Evolutionary conservation across 179 eudicot genomes (phyloP).

Genomic region (Silene vulgaris): DNA sequence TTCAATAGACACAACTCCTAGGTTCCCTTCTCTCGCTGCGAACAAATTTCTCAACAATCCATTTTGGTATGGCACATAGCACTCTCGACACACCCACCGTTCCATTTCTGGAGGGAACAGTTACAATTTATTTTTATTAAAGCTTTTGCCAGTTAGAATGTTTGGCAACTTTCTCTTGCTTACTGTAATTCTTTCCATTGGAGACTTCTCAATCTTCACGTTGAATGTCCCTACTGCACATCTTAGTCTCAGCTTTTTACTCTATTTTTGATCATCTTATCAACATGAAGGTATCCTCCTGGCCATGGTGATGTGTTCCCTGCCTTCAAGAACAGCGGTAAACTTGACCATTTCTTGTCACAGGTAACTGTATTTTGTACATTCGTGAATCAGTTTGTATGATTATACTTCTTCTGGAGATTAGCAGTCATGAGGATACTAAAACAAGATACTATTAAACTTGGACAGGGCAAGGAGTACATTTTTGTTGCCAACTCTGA

Average conservation of each 20-base stretch:
- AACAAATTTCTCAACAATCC: not conserved
- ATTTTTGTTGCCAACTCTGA: conserved; percentile 95
- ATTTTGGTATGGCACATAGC: not conserved
- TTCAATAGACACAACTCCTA: not conserved
- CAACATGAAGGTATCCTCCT: conserved; percentile 83
- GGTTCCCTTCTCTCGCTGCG: not conserved
- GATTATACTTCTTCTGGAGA: conserved; percentile 4
- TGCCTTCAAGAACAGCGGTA: conserved; percentile 91
- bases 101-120: not conserved
- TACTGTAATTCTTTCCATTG: not conserved
- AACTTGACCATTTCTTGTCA: conserved; percentile 77
- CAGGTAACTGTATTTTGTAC: conserved; percentile 43
- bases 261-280: conserved; percentile 24
- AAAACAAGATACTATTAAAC: conserved; percentile 2
- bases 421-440: not conserved
- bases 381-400: not conserved
- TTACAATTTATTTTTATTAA: too few relatives aligned
- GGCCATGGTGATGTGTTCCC: conserved; percentile 99
- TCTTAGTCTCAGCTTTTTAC: not conserved
- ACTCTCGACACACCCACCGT: not conserved
- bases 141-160: not conserved
- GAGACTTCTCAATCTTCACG: not conserved
- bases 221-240: not conserved
- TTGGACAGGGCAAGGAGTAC: conserved; percentile 88
- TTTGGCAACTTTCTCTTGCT: conserved; percentile 1